Evolutionary conservation across 2,329 filamentous ascomycete genomes (phyloP).

Genomic region (Aspergillus japonicus): DNA sequence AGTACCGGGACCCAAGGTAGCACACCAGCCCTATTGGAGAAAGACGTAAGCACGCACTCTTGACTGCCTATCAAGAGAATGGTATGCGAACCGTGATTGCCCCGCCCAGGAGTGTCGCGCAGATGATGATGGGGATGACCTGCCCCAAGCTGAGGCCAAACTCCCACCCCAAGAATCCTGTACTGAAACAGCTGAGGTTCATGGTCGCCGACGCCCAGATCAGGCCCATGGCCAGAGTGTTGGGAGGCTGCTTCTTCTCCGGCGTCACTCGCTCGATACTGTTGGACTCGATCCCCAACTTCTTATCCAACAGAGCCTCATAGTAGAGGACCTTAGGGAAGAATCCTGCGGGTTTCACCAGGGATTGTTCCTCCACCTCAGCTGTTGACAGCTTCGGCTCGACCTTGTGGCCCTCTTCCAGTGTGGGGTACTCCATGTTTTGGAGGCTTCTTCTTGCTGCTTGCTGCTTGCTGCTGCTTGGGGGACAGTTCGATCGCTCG

Average conservation of each 20-base stretch:
- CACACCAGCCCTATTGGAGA: conserved; percentile 45
- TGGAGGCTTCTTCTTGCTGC: neutral
- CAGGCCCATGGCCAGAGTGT: conserved; percentile 51
- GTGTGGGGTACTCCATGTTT: conserved; percentile 9
- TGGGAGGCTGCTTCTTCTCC: conserved; percentile 28
- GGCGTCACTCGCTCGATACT: conserved; percentile 49
- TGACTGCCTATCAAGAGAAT: neutral
- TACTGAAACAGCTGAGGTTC: conserved; percentile 54
- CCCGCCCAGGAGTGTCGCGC: conserved; percentile 48
- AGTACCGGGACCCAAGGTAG: conserved; percentile 51
- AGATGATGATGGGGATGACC: conserved; percentile 47
- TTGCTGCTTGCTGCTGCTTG: neutral
- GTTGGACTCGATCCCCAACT: conserved; percentile 51
- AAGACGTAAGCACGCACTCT: conserved; percentile 5
- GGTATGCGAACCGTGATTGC: conserved; percentile 22
- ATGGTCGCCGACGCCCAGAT: conserved; percentile 55
- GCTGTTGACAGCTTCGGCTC: conserved; percentile 14
- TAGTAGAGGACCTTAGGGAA: conserved; percentile 35
- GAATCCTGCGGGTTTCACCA: conserved; percentile 17
- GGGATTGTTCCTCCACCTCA: conserved; percentile 15
- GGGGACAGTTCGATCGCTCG: neutral
- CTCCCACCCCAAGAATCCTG: conserved; percentile 53
- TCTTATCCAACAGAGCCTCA: conserved; percentile 47
- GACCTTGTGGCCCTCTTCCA: conserved; percentile 15
- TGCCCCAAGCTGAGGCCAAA: conserved; percentile 49